phyloP scores from a whole-genome alignment of 2,329 filamentous ascomycete genomes.

The Nigrospora oryzae region DNA sequence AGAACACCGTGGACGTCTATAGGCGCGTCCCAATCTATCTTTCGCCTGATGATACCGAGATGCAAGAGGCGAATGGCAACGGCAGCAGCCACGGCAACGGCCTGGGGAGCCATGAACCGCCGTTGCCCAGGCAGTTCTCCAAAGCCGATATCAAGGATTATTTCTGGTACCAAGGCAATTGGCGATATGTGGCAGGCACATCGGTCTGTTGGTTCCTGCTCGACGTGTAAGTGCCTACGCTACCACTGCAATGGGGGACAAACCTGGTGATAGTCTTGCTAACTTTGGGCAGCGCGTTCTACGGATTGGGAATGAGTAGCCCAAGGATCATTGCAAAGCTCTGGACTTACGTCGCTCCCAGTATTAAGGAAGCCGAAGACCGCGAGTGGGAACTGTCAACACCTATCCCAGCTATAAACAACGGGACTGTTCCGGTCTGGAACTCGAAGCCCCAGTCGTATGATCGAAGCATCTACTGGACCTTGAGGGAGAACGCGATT shows the following conservation, averaged over 20 bases:
- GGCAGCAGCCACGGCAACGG: not conserved
- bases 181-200: too few relatives aligned
- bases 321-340: conserved; percentile 13
- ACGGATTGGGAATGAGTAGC: conserved; percentile 32
- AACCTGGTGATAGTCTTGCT: too few relatives aligned
- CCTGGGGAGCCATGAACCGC: not conserved
- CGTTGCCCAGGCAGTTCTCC: not conserved
- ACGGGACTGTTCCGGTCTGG: conserved; percentile 3
- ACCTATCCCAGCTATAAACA: not conserved
- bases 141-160: too few relatives aligned
- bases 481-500: conserved; percentile 10
- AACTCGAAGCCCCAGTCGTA: conserved; percentile 6
- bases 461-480: conserved; percentile 9
- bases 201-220: too few relatives aligned
- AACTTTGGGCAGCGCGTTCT: conserved; percentile 31
- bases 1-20: conserved; percentile 10
- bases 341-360: conserved; percentile 5
- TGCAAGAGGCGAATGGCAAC: too few relatives aligned
- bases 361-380: not conserved
- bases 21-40: conserved; percentile 5
- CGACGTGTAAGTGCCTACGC: too few relatives aligned
- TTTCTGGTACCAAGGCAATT: too few relatives aligned
- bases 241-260: too few relatives aligned
- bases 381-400: not conserved
- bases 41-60: not conserved